Evolutionary conservation across 148 eudicot genomes (phyloP).

Genomic region (Polygonum maritimum): DNA sequence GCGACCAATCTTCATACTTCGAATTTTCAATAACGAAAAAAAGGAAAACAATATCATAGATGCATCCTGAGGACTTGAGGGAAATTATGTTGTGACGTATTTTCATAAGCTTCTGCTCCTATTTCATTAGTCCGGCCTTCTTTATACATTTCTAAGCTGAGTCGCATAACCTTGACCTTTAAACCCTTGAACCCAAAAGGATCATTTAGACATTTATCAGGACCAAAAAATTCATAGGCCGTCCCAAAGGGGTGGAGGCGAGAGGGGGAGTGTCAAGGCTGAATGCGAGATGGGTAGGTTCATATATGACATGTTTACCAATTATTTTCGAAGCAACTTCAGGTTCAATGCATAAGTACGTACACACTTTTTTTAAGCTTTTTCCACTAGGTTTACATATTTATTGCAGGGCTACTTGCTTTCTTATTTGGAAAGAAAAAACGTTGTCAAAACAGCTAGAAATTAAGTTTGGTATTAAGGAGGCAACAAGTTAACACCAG

Average conservation of each 20-base stretch:
- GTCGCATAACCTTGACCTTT: background rate
- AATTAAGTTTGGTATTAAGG: background rate
- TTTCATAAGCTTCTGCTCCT: background rate
- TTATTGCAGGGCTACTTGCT: background rate
- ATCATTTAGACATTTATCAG: background rate
- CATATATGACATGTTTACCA: background rate
- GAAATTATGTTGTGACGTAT: too few relatives aligned
- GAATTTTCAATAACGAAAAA: background rate
- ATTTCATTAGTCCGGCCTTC: background rate
- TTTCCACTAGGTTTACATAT: background rate
- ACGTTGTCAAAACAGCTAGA: background rate
- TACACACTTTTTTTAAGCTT: background rate
- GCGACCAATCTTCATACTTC: background rate
- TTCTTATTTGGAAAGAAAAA: background rate
- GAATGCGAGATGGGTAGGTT: background rate
- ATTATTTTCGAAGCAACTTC: too few relatives aligned
- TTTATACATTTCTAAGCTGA: background rate
- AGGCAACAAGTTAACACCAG: background rate
- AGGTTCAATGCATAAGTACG: background rate
- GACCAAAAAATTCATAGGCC: background rate
- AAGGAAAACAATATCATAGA: background rate
- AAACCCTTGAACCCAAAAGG: background rate
- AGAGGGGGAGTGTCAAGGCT: background rate
- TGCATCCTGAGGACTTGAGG: background rate
- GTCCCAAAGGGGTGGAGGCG: background rate